Percentiles rank a stretch among this genome's conserved stretches.
These are phyloP conservation scores for Penicillium desertorum DNA, from an alignment of 495 filamentous ascomycete species.

Conservation along the genomic window DNA sequence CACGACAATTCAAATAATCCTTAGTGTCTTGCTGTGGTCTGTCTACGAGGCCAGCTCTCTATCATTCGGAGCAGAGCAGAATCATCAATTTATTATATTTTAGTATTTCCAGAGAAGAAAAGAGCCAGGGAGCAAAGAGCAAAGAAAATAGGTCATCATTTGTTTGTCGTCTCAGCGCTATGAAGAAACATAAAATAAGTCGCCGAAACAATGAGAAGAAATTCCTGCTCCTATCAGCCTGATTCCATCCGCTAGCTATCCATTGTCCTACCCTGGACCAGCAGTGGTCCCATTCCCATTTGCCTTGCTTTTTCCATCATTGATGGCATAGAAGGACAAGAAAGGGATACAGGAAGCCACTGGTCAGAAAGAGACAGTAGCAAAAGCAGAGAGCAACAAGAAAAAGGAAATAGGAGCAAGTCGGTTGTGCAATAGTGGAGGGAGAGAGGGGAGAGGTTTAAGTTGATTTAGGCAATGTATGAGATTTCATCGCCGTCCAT, in stretches of 20 bases:
- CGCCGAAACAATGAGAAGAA: conserved; percentile 35
- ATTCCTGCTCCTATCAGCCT: conserved; percentile 34
- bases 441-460: conserved; percentile 2
- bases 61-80: background rate
- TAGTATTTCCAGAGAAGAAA: conserved; percentile 1
- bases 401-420: conserved; percentile 12
- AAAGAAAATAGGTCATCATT: conserved; percentile 34
- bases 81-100: conserved; percentile 2
- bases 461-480: conserved; percentile 68
- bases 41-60: background rate
- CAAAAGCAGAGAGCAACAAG: conserved; percentile 17
- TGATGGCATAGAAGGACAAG: background rate
- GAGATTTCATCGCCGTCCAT: conserved; percentile 91
- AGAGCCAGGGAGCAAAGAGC: background rate
- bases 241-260: conserved; percentile 14
- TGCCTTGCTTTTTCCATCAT: background rate
- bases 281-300: background rate
- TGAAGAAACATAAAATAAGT: conserved; percentile 34
- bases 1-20: too few relatives aligned
- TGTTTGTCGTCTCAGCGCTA: conserved; percentile 39
- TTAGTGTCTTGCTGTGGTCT: background rate
- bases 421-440: conserved; percentile 1
- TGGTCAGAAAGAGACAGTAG: background rate
- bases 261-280: background rate
- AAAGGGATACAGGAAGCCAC: background rate